Evolutionary conservation across 768 basidiomycete genomes (phyloP).

Genomic region (Boletus huronensis): DNA sequence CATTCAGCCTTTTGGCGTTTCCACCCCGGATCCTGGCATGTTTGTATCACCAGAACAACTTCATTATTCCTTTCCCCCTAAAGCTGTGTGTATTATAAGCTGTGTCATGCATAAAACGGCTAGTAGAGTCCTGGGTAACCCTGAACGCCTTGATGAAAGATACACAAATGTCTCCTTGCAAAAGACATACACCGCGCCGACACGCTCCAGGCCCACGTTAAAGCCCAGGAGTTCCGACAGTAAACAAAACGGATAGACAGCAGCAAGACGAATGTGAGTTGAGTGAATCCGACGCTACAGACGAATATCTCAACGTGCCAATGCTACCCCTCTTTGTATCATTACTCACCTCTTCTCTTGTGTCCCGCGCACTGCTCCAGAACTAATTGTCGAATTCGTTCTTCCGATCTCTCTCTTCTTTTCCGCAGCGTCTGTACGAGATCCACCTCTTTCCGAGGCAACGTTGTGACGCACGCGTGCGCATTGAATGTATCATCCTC

Average conservation of each 20-base stretch:
- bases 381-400: slow-evolving; percentile 12
- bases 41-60: not conserved
- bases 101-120: not conserved
- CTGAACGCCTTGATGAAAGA: not conserved
- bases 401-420: slow-evolving; percentile 18
- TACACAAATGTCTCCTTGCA: not conserved
- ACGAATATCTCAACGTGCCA: slow-evolving; percentile 1
- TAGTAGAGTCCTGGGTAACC: not conserved
- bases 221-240: not conserved
- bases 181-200: not conserved
- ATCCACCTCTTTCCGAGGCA: slow-evolving; percentile 15
- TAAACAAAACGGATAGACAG: slow-evolving; percentile 6
- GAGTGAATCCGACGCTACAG: not conserved
- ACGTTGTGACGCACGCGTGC: slow-evolving; percentile 40
- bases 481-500: slow-evolving; percentile 29
- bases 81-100: not conserved
- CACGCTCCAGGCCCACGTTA: not conserved
- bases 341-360: slow-evolving; percentile 15
- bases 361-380: slow-evolving; percentile 7
- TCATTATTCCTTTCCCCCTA: not conserved
- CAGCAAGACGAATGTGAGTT: not conserved
- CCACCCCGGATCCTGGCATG: not conserved
- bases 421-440: slow-evolving; percentile 12
- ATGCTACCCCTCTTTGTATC: not conserved
- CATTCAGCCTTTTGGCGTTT: not conserved